Conservation (phyloP, 805 yeast species). For the Debaryomyces hansenii region DNA sequence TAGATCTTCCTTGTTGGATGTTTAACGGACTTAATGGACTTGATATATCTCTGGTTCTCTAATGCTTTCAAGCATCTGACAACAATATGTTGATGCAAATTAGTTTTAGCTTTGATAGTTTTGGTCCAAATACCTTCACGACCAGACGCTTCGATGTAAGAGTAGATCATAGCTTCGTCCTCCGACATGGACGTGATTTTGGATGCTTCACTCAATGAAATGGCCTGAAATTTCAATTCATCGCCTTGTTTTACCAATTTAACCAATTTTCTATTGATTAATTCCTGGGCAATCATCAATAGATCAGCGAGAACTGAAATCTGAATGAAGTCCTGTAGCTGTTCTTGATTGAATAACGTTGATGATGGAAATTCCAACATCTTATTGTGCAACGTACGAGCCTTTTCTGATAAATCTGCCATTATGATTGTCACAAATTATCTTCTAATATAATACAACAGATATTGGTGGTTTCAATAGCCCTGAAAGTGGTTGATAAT, state of each 20-base stretch:
- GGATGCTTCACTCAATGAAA: conserved; percentile 68
- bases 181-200: conserved; percentile 75
- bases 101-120: conserved; percentile 83
- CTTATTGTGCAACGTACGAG: conserved; percentile 57
- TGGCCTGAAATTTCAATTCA: conserved; percentile 73
- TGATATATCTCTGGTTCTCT: conserved; percentile 80
- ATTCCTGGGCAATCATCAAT: conserved; percentile 50
- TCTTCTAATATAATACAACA: no score
- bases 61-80: conserved; percentile 75
- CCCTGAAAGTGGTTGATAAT: no score
- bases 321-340: conserved; percentile 54
- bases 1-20: conserved; percentile 93
- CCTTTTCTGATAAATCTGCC: conserved; percentile 40
- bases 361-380: conserved; percentile 58
- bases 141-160: conserved; percentile 88
- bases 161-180: conserved; percentile 89
- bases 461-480: no score
- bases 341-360: conserved; percentile 64
- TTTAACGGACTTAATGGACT: conserved; percentile 86
- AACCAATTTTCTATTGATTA: conserved; percentile 58
- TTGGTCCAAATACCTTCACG: conserved; percentile 97
- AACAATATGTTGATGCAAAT: conserved; percentile 89
- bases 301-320: conserved; percentile 45
- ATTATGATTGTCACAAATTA: conserved; percentile 2
- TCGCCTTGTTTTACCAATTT: conserved; percentile 69